These are phyloP conservation scores for Boletus sp. DNA, from an alignment of 768 basidiomycete species.

Conservation along the genomic window DNA sequence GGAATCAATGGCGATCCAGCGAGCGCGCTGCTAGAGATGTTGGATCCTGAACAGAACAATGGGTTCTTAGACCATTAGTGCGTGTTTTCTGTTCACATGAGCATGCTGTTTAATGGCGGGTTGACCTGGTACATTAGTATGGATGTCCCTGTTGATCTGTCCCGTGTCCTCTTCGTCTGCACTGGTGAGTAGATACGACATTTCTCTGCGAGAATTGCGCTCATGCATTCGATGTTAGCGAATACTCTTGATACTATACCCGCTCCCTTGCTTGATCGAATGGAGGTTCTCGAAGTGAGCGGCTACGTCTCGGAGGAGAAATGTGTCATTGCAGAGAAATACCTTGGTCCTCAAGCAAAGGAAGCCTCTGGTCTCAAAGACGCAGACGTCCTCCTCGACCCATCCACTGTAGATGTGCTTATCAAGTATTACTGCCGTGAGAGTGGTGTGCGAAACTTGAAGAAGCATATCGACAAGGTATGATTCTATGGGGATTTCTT, in stretches of 20 bases:
- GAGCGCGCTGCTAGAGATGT: constrained; percentile 88
- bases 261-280: constrained; percentile 88
- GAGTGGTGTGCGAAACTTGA: constrained; percentile 93
- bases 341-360: constrained; percentile 91
- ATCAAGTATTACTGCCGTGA: constrained; percentile 98
- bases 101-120: not conserved
- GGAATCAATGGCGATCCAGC: constrained; percentile 92
- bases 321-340: constrained; percentile 79
- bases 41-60: constrained; percentile 94
- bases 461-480: constrained; percentile 99
- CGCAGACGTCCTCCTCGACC: constrained; percentile 78
- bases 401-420: constrained; percentile 75
- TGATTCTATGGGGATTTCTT: not conserved
- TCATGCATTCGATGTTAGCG: constrained; percentile 40
- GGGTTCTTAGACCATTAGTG: constrained; percentile 95
- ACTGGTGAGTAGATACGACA: constrained; percentile 47
- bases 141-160: constrained; percentile 96
- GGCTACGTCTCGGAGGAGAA: constrained; percentile 96
- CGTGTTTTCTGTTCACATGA: constrained; percentile 30
- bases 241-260: constrained; percentile 94
- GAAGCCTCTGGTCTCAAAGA: constrained; percentile 84
- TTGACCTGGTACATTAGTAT: constrained; percentile 53
- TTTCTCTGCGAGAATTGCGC: not conserved
- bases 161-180: constrained; percentile 95
- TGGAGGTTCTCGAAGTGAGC: constrained; percentile 94